Evolutionary conservation across 2,329 filamentous ascomycete genomes (phyloP).

Genomic region (Cercospora berteroae): DNA sequence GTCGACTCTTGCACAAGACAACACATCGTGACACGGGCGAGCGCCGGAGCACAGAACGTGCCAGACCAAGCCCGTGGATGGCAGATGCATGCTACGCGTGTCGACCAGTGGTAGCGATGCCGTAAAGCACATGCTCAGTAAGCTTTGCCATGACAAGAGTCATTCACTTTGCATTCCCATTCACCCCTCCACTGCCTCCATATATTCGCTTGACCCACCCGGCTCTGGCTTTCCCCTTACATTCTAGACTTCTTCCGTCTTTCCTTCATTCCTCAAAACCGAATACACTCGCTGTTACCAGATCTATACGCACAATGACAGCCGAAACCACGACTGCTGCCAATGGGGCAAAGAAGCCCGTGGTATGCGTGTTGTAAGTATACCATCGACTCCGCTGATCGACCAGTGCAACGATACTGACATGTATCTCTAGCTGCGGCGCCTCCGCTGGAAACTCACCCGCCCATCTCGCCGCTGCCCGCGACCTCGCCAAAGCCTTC

Average conservation of each 20-base stretch:
- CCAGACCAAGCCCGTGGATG: background rate
- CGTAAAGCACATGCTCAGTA: slow-evolving; percentile 10
- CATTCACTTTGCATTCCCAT: slow-evolving; percentile 10
- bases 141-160: slow-evolving; percentile 11
- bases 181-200: background rate
- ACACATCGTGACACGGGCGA: background rate
- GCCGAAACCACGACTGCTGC: background rate
- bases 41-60: background rate
- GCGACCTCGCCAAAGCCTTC: slow-evolving; percentile 69
- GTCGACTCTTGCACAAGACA: background rate
- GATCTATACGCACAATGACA: slow-evolving; percentile 10
- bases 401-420: slow-evolving; percentile 2
- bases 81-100: background rate
- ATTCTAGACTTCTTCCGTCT: background rate
- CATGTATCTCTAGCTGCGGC: slow-evolving; percentile 63
- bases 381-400: background rate
- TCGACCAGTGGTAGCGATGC: slow-evolving; percentile 4
- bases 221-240: background rate
- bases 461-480: slow-evolving; percentile 74
- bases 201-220: background rate
- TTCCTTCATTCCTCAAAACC: background rate
- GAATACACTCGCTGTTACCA: background rate
- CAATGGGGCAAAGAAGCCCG: slow-evolving; percentile 48
- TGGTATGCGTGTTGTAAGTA: slow-evolving; percentile 81
- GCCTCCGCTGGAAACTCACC: slow-evolving; percentile 71